Percentiles rank a stretch among this genome's conserved stretches.
phyloP scores from a whole-genome alignment of 352 stramenopile species.

The Pythium scleroteichum region DNA sequence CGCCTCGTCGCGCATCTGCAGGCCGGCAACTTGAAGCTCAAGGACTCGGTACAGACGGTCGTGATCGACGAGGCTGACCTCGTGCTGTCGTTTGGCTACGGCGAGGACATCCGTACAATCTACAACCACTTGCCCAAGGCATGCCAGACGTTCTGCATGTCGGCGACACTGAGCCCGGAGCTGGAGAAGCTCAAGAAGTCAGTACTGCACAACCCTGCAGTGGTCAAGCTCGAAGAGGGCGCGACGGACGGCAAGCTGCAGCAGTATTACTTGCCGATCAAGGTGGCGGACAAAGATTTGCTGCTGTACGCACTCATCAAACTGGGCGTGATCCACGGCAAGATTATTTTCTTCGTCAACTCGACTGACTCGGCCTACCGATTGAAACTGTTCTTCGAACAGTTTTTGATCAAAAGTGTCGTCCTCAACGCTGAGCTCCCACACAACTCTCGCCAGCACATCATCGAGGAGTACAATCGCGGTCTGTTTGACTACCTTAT shows the following conservation, averaged over 20 bases:
- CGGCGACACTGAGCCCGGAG: constrained; percentile 95
- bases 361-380: constrained; percentile 93
- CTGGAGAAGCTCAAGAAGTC: constrained; percentile 97
- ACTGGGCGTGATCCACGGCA: constrained; percentile 96
- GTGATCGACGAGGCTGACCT: constrained; percentile 99
- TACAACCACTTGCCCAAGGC: constrained; percentile 96
- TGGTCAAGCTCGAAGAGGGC: constrained; percentile 96
- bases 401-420: constrained; percentile 98
- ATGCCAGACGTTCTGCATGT: constrained; percentile 98
- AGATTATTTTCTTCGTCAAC: constrained; percentile 99
- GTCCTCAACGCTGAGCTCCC: constrained; percentile 99
- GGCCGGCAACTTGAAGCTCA: constrained; percentile 76
- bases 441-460: constrained; percentile 97
- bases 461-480: constrained; percentile 94
- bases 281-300: constrained; percentile 93
- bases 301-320: constrained; percentile 99
- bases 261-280: constrained; percentile 95
- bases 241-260: constrained; percentile 89
- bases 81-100: constrained; percentile 97
- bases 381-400: constrained; percentile 99
- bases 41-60: constrained; percentile 93
- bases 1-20: constrained; percentile 92
- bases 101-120: constrained; percentile 92
- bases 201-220: constrained; percentile 95
- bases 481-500: constrained; percentile 99